Evolutionary conservation across 1,139 yeast species (phyloP).

Genomic region (Candida sp.): DNA sequence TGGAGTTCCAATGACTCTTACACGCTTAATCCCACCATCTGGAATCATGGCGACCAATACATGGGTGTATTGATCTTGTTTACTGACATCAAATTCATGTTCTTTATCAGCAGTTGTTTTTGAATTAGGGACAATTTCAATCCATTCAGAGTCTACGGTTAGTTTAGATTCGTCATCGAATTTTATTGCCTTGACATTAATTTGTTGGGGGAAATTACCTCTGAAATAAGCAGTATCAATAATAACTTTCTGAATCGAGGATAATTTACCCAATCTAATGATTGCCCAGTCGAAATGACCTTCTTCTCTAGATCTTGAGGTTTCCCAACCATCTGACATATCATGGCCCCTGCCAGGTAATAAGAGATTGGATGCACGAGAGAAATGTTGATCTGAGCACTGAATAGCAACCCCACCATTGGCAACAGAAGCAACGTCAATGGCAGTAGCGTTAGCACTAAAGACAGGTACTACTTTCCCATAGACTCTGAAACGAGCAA

Average conservation of each 20-base stretch:
- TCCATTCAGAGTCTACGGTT: slow-evolving; percentile 51
- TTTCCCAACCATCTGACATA: slow-evolving; percentile 99
- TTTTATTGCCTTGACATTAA: slow-evolving; percentile 57
- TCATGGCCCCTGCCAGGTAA: slow-evolving; percentile 94
- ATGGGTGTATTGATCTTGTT: slow-evolving; percentile 44
- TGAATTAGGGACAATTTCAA: slow-evolving; percentile 56
- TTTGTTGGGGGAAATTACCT: slow-evolving; percentile 87
- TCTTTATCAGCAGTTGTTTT: slow-evolving; percentile 81
- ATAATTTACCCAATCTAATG: slow-evolving; percentile 67
- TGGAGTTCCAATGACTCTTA: slow-evolving; percentile 73
- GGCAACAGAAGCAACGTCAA: slow-evolving; percentile 79
- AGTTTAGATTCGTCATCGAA: slow-evolving; percentile 31
- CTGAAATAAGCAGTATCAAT: slow-evolving; percentile 92
- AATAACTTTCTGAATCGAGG: slow-evolving; percentile 55
- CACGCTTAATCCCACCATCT: slow-evolving; percentile 93
- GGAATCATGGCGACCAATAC: slow-evolving; percentile 83
- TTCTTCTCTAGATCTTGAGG: slow-evolving; percentile 78
- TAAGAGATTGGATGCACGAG: slow-evolving; percentile 81
- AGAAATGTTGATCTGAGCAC: slow-evolving; percentile 90
- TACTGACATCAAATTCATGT: slow-evolving; percentile 49
- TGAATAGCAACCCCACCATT: slow-evolving; percentile 88
- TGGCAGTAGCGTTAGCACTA: slow-evolving; percentile 29
- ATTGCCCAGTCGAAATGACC: slow-evolving; percentile 93
- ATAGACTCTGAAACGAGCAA: slow-evolving; percentile 87
- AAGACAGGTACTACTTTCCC: slow-evolving; percentile 74